Percentiles rank a stretch among this genome's conserved stretches.
Evolutionary conservation across 208 protist species (phyloP).

Genomic region (Leishmania mexicana): DNA sequence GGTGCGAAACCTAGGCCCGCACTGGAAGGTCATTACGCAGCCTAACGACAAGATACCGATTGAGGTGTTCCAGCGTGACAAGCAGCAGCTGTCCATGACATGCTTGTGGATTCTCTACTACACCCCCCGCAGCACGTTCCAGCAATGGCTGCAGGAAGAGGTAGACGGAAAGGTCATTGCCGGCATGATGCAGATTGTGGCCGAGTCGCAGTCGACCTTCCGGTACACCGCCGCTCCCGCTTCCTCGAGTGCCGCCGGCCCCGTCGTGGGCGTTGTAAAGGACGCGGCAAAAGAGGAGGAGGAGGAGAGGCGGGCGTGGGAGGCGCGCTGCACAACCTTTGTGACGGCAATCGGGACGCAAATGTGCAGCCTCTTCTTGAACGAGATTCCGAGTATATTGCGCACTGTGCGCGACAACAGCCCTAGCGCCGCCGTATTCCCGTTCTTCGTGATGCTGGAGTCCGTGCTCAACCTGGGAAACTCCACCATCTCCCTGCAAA

Average conservation of each 20-base stretch:
- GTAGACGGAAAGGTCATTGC: conserved; percentile 52
- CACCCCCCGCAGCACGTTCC: conserved; percentile 44
- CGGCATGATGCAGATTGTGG: conserved; percentile 72
- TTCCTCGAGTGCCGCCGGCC: no score
- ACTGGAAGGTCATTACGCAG: conserved; percentile 72
- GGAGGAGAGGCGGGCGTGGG: conserved; percentile 55
- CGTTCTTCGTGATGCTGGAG: conserved; percentile 88
- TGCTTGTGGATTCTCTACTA: conserved; percentile 87
- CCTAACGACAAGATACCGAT: conserved; percentile 49
- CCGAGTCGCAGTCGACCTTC: conserved; percentile 73
- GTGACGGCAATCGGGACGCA: conserved; percentile 70
- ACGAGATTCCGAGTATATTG: conserved; percentile 56
- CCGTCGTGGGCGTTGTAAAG: not conserved
- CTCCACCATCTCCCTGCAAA: conserved; percentile 84
- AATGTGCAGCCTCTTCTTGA: conserved; percentile 64
- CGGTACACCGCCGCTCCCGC: conserved; percentile 48
- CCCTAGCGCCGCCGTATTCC: conserved; percentile 55
- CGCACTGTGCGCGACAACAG: conserved; percentile 64
- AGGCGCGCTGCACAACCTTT: conserved; percentile 78
- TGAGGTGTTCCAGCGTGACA: conserved; percentile 45
- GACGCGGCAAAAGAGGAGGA: conserved; percentile 2
- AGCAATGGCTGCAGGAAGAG: conserved; percentile 56
- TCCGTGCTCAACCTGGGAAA: conserved; percentile 71
- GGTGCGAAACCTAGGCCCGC: conserved; percentile 43
- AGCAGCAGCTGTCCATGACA: conserved; percentile 64